Percentiles rank a stretch among this genome's conserved stretches.
Conservation (phyloP, 129 eudicot species). For the Artemisia annua region DNA sequence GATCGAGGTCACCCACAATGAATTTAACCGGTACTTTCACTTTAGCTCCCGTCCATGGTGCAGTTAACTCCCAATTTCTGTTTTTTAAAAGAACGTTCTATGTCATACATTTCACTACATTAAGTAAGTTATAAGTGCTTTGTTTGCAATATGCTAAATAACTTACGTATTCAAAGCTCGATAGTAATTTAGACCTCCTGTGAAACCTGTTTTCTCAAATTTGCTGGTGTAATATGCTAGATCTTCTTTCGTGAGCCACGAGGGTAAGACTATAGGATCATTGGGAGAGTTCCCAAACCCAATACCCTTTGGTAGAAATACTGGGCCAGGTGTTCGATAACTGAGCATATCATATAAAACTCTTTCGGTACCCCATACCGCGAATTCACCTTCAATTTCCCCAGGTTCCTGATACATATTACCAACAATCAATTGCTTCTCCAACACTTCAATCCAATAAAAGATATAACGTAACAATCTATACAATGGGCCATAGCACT, state of each 20-base stretch:
- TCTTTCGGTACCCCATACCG: constrained; percentile 43
- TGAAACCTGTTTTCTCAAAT: constrained; percentile 58
- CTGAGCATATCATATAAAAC: constrained; percentile 35
- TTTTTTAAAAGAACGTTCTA: not conserved
- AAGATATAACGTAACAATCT: no score
- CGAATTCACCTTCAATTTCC: constrained; percentile 64
- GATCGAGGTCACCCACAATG: constrained; percentile 61
- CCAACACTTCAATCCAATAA: no score
- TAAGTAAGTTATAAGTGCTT: not conserved
- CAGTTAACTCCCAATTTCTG: constrained; percentile 70
- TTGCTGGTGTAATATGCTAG: constrained; percentile 52
- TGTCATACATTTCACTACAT: not conserved
- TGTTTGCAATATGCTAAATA: not conserved
- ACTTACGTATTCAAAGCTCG: constrained; percentile 63
- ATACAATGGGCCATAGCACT: no score
- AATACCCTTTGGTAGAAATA: constrained; percentile 59
- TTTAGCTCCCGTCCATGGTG: constrained; percentile 61
- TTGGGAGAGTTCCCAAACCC: constrained; percentile 33
- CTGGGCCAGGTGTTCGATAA: constrained; percentile 50
- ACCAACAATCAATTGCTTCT: not conserved
- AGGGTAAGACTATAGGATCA: constrained; percentile 44
- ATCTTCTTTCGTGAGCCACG: constrained; percentile 69
- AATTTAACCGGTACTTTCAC: constrained; percentile 64
- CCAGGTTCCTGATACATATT: constrained; percentile 48
- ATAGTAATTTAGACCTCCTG: constrained; percentile 80